Evolutionary conservation across 2,329 filamentous ascomycete species (phyloP).

Genomic region (Alternaria sp.): DNA sequence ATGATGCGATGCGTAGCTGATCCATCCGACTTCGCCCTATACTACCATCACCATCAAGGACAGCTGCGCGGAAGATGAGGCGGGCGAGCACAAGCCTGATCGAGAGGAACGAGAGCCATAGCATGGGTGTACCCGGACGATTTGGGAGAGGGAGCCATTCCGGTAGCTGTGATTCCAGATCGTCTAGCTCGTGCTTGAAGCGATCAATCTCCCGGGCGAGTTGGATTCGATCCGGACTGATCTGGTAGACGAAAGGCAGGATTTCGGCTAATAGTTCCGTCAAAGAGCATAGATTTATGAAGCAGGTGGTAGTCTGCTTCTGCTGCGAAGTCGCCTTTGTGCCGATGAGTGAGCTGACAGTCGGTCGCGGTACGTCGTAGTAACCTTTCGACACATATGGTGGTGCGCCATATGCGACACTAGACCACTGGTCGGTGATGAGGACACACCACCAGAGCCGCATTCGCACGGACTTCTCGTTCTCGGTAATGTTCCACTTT

Average conservation of each 20-base stretch:
- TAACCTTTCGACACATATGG: conserved; percentile 60
- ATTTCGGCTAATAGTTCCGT: conserved; percentile 52
- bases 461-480: conserved; percentile 60
- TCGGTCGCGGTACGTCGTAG: conserved; percentile 63
- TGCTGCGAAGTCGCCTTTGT: conserved; percentile 44
- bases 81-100: conserved; percentile 49
- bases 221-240: conserved; percentile 37
- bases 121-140: conserved; percentile 43
- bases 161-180: conserved; percentile 44
- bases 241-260: conserved; percentile 48
- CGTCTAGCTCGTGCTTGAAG: conserved; percentile 42
- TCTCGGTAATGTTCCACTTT: conserved; percentile 58
- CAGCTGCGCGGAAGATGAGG: conserved; percentile 40
- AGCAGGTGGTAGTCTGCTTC: conserved; percentile 58
- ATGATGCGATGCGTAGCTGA: conserved; percentile 58
- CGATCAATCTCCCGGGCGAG: conserved; percentile 38
- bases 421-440: conserved; percentile 64
- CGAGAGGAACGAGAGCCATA: conserved; percentile 51
- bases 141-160: conserved; percentile 40
- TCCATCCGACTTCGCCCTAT: conserved; percentile 44
- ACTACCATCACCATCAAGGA: conserved; percentile 32
- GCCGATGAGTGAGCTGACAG: conserved; percentile 50
- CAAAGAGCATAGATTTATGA: conserved; percentile 60
- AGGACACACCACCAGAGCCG: conserved; percentile 64
- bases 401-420: conserved; percentile 62